Conservation (phyloP, 2,329 filamentous ascomycete genomes). For the Colletotrichum graminicola region DNA sequence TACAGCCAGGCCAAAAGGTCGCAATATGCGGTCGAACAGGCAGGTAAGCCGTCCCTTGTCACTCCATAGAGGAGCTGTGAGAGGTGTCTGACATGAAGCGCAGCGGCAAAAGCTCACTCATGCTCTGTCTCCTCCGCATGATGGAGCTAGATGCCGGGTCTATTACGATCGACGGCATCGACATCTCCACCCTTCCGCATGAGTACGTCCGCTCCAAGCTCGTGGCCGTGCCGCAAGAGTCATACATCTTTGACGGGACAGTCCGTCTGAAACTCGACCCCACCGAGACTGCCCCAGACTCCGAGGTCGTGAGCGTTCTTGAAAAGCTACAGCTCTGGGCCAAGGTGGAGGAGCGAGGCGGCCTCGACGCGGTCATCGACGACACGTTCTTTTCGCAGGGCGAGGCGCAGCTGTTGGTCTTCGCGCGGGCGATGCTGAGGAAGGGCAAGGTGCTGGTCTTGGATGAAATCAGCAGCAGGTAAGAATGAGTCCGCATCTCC, state of each 20-base stretch:
- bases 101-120: constrained; percentile 62
- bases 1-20: constrained; percentile 44
- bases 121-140: constrained; percentile 57
- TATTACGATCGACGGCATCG: constrained; percentile 60
- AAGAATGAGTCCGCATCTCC: background rate
- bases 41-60: constrained; percentile 37
- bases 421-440: constrained; percentile 60
- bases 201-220: constrained; percentile 50
- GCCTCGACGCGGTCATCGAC: constrained; percentile 51
- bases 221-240: constrained; percentile 63
- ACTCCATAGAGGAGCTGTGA: background rate
- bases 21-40: constrained; percentile 45
- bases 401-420: constrained; percentile 61
- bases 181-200: constrained; percentile 48
- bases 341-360: constrained; percentile 53
- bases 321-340: constrained; percentile 59
- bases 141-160: constrained; percentile 57
- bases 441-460: constrained; percentile 55
- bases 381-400: constrained; percentile 57
- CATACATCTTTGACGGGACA: constrained; percentile 60
- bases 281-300: constrained; percentile 50
- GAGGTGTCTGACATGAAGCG: background rate
- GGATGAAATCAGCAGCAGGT: constrained; percentile 58
- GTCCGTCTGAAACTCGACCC: constrained; percentile 64
- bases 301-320: constrained; percentile 58